phyloP scores from a whole-genome alignment of 2,329 filamentous ascomycete species.

The Neonectria coccinea region DNA sequence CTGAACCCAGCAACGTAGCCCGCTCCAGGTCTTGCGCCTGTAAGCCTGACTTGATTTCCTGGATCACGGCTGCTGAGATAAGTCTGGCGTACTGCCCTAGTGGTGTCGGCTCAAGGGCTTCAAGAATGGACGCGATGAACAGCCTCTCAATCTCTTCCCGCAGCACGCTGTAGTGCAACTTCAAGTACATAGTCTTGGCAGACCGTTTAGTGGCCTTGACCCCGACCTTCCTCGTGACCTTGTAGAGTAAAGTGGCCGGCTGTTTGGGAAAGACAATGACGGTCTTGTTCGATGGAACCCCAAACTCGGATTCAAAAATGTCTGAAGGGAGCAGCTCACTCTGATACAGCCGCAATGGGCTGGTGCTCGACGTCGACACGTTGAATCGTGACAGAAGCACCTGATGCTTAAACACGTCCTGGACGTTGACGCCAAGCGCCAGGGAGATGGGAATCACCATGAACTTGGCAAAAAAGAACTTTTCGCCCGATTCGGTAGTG shows the following conservation, averaged over 20 bases:
- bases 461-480: conserved; percentile 51
- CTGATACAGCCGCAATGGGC: conserved; percentile 79
- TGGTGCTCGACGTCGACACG: conserved; percentile 81
- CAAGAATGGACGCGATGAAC: conserved; percentile 57
- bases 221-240: conserved; percentile 70
- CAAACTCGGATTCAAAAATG: conserved; percentile 73
- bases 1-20: conserved; percentile 63
- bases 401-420: conserved; percentile 90
- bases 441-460: conserved; percentile 80
- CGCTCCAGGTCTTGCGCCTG: conserved; percentile 66
- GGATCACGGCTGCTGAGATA: conserved; percentile 57
- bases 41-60: conserved; percentile 58
- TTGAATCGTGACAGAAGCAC: conserved; percentile 90
- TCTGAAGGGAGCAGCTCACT: conserved; percentile 79
- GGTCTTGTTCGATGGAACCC: conserved; percentile 62
- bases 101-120: conserved; percentile 53
- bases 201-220: conserved; percentile 49
- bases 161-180: conserved; percentile 80
- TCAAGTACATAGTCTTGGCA: conserved; percentile 70
- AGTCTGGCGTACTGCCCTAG: conserved; percentile 62
- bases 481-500: conserved; percentile 70
- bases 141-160: conserved; percentile 76
- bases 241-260: conserved; percentile 84
- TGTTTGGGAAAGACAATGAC: conserved; percentile 83
- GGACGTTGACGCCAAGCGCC: conserved; percentile 93